Percentiles rank a stretch among this genome's conserved stretches.
These are phyloP conservation scores for Brettanomyces bruxellensis DNA, from an alignment of 805 yeast genomes.

Conservation along the genomic window DNA sequence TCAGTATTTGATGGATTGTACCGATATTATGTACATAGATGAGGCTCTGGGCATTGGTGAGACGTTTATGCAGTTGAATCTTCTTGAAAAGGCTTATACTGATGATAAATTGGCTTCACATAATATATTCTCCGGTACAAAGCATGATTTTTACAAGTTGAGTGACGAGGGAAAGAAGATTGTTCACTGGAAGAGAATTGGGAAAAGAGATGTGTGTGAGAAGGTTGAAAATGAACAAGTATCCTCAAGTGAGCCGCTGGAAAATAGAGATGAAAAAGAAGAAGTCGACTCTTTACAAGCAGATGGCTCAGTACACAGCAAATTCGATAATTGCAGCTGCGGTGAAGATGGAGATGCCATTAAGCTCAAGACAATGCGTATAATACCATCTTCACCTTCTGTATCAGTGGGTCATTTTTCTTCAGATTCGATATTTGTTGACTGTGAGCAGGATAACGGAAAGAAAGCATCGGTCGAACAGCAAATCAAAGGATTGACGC, in stretches of 20 bases:
- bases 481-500: conserved; percentile 1
- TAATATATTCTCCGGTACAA: conserved; percentile 6
- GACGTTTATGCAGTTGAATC: conserved; percentile 35
- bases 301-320: no score
- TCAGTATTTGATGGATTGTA: conserved; percentile 90
- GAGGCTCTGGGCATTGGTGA: conserved; percentile 49
- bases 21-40: conserved; percentile 48
- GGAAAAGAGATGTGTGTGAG: background rate
- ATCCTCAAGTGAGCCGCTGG: no score
- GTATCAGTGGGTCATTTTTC: no score
- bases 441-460: background rate
- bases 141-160: conserved; percentile 16
- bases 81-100: conserved; percentile 33
- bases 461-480: background rate
- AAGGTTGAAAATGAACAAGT: no score
- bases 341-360: no score
- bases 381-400: no score
- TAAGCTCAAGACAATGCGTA: no score
- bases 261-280: no score
- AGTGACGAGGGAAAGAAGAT: conserved; percentile 14
- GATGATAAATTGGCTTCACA: conserved; percentile 7
- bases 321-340: no score
- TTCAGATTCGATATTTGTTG: no score
- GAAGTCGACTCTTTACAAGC: no score
- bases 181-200: conserved; percentile 13